A percentile compares a stretch with the other conserved stretches of the same genome.
Evolutionary conservation across 2,329 filamentous ascomycete genomes (phyloP).

Genomic region (Clonostachys sp.): DNA sequence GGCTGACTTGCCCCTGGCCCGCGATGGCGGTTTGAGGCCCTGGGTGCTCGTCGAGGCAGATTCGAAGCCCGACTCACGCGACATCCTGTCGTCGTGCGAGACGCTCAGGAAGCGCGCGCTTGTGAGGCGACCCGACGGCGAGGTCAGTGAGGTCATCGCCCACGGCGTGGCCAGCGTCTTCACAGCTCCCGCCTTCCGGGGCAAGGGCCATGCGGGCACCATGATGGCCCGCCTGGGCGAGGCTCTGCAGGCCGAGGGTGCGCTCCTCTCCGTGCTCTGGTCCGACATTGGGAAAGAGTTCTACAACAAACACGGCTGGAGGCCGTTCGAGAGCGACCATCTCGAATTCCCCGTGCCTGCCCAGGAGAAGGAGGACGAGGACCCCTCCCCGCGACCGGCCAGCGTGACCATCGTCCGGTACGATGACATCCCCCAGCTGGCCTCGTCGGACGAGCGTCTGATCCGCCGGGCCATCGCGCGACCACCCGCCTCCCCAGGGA

Average conservation of each 20-base stretch:
- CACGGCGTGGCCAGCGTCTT: conserved; percentile 83
- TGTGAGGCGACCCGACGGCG: conserved; percentile 27
- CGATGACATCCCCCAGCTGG: conserved; percentile 56
- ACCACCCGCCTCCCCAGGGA: not conserved
- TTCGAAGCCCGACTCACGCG: conserved; percentile 33
- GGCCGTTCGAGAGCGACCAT: conserved; percentile 68
- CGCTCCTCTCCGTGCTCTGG: conserved; percentile 64
- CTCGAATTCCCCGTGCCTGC: conserved; percentile 47
- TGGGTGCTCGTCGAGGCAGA: conserved; percentile 57
- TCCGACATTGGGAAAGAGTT: conserved; percentile 84
- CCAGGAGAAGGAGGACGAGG: conserved; percentile 5
- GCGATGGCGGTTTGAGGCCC: conserved; percentile 52
- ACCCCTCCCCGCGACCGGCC: no score
- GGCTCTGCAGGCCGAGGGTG: conserved; percentile 25
- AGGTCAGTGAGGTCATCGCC: conserved; percentile 47
- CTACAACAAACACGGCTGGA: conserved; percentile 76
- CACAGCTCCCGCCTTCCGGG: conserved; percentile 61
- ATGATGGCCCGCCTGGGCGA: conserved; percentile 66
- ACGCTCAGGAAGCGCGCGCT: conserved; percentile 56
- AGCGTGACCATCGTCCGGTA: conserved; percentile 43
- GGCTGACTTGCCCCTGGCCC: conserved; percentile 50
- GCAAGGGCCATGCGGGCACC: conserved; percentile 70
- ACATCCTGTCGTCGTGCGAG: conserved; percentile 61
- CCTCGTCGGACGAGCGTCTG: conserved; percentile 58
- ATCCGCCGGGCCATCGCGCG: conserved; percentile 27